A percentile compares a stretch with the other conserved stretches of the same genome.
Evolutionary conservation across 129 eudicot species (phyloP).

Genomic region (Saposhnikovia divaricata): DNA sequence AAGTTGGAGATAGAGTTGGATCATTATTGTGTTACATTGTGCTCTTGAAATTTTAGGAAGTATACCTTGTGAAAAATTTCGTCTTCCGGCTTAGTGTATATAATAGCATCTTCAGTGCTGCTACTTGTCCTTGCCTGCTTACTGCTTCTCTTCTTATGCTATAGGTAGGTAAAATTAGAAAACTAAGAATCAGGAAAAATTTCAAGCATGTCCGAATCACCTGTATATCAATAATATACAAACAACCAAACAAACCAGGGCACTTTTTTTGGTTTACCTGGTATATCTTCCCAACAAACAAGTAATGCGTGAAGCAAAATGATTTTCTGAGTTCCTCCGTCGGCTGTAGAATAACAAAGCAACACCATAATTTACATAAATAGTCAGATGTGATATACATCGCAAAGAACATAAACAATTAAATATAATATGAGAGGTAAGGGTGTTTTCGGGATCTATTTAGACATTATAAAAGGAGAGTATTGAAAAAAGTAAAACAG

Average conservation of each 20-base stretch:
- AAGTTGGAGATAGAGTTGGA: constrained; percentile 16
- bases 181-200: background rate
- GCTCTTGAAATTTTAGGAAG: background rate
- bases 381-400: background rate
- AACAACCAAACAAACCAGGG: background rate
- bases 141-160: constrained; percentile 47
- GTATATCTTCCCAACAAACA: constrained; percentile 62
- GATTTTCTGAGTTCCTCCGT: constrained; percentile 64
- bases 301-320: constrained; percentile 56
- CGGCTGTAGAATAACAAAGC: constrained; percentile 37
- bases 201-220: background rate
- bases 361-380: background rate
- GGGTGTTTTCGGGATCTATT: background rate
- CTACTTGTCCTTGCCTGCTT: constrained; percentile 25
- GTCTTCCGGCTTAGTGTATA: constrained; percentile 69
- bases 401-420: background rate
- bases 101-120: constrained; percentile 50
- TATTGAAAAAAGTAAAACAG: background rate
- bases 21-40: background rate
- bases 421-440: background rate
- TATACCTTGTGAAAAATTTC: constrained; percentile 68
- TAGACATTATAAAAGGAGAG: background rate
- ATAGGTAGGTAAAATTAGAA: constrained; percentile 11
- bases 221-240: background rate
- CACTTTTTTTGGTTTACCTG: constrained; percentile 32